These are phyloP conservation scores for Durusdinium trenchii DNA, from an alignment of 73 alveolate species.

Conservation along the genomic window DNA sequence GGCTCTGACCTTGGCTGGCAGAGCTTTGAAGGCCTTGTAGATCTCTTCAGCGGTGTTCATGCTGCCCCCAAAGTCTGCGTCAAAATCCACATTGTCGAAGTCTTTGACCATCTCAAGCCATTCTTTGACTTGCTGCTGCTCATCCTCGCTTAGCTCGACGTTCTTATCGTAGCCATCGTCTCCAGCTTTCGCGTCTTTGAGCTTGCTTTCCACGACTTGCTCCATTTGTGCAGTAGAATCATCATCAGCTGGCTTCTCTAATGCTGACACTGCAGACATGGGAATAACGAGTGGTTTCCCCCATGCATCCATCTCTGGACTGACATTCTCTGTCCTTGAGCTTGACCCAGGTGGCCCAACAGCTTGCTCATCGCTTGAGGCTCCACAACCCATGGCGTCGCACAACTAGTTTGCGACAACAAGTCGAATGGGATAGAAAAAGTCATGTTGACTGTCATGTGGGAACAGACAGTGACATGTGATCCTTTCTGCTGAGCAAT, in stretches of 20 bases:
- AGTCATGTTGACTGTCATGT: too few relatives aligned
- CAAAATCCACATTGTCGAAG: slow-evolving; percentile 3
- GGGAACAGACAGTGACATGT: too few relatives aligned
- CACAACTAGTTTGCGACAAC: neutral
- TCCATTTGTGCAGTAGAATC: slow-evolving; percentile 57
- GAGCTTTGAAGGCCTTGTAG: neutral
- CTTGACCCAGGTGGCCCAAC: too few relatives aligned
- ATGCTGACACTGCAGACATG: slow-evolving; percentile 31
- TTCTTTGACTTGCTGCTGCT: neutral
- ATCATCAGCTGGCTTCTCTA: slow-evolving; percentile 54
- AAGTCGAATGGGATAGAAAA: too few relatives aligned
- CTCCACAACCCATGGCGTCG: slow-evolving; percentile 45
- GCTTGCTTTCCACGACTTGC: neutral
- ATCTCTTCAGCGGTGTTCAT: slow-evolving; percentile 54
- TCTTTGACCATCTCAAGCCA: slow-evolving; percentile 26
- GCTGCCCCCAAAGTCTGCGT: slow-evolving; percentile 46
- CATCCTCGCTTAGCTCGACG: slow-evolving; percentile 23
- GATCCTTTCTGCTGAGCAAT: too few relatives aligned
- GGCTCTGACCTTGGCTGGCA: slow-evolving; percentile 47
- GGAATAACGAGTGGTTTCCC: slow-evolving; percentile 59
- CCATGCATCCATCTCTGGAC: slow-evolving; percentile 41
- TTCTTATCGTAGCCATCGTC: slow-evolving; percentile 3
- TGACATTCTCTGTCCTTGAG: too few relatives aligned
- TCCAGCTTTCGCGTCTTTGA: neutral
- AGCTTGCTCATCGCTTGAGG: neutral